Conservation (phyloP, 345 rosid genomes). For the Citrus maxima region DNA sequence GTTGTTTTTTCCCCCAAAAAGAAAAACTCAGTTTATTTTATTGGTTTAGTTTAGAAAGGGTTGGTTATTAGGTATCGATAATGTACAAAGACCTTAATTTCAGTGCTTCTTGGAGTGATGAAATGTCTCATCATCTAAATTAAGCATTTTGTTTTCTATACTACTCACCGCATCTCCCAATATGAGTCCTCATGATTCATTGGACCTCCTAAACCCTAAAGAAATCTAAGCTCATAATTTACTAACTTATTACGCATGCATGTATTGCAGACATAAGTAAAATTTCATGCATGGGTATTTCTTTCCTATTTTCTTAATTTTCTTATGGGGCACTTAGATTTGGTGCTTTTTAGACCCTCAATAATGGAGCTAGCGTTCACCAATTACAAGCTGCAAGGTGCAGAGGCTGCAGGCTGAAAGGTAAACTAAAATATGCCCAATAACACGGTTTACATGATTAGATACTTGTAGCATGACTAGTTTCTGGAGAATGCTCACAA, state of each 20-base stretch:
- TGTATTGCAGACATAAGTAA: background rate
- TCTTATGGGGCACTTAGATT: too few relatives aligned
- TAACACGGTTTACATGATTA: conserved; percentile 16
- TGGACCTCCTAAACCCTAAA: background rate
- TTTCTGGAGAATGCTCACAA: background rate
- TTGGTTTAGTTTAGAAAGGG: conserved; percentile 12
- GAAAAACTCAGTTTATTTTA: background rate
- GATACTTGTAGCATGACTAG: background rate
- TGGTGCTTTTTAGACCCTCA: too few relatives aligned
- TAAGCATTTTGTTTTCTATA: conserved; percentile 21
- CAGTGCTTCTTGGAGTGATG: conserved; percentile 63
- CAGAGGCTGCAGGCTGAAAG: background rate
- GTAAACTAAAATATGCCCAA: conserved; percentile 9
- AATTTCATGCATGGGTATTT: too few relatives aligned
- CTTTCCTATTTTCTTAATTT: too few relatives aligned
- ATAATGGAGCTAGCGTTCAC: conserved; percentile 13
- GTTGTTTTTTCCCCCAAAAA: background rate
- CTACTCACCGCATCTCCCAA: conserved; percentile 29
- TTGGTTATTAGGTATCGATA: conserved; percentile 17
- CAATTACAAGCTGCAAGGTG: background rate
- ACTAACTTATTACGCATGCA: background rate
- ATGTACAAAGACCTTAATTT: conserved; percentile 47
- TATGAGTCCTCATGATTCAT: background rate
- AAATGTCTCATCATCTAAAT: conserved; percentile 33
- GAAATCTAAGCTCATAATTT: background rate